Evolutionary conservation across 176 grass and related monocot species (phyloP).

Genomic region (Chloris gayana): DNA sequence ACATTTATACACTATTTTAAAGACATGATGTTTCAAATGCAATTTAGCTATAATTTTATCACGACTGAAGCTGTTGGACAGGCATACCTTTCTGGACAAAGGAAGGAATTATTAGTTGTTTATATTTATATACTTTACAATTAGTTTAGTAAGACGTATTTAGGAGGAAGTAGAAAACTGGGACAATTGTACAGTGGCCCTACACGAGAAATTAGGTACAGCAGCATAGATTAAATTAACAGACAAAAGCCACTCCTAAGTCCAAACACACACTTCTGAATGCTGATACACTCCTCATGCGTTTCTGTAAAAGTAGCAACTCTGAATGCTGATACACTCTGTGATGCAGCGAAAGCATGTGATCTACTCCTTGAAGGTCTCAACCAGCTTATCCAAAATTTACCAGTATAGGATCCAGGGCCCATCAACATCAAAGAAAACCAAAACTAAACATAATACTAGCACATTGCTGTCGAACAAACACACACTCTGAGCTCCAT

Average conservation of each 20-base stretch:
- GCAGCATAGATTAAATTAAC: background rate
- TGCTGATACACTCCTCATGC: no score
- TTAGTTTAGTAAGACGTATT: background rate
- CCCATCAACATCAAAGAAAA: background rate
- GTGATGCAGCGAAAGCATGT: no score
- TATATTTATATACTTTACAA: background rate
- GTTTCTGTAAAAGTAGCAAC: background rate
- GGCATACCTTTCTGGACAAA: background rate
- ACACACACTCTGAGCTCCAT: background rate
- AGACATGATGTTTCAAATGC: background rate
- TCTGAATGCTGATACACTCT: background rate
- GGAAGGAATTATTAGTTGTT: no score
- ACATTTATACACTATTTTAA: background rate
- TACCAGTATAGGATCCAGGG: background rate
- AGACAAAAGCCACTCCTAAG: background rate
- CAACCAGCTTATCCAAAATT: no score
- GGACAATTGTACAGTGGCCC: background rate
- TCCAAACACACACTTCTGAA: no score
- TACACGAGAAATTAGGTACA: background rate
- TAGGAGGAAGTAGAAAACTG: background rate
- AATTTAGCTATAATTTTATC: background rate
- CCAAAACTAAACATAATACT: background rate
- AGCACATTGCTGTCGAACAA: background rate
- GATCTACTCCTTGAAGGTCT: background rate
- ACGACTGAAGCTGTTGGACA: conserved; percentile 10